phyloP scores from a whole-genome alignment of 2,329 filamentous ascomycete genomes.

The Talaromyces verruculosus region DNA sequence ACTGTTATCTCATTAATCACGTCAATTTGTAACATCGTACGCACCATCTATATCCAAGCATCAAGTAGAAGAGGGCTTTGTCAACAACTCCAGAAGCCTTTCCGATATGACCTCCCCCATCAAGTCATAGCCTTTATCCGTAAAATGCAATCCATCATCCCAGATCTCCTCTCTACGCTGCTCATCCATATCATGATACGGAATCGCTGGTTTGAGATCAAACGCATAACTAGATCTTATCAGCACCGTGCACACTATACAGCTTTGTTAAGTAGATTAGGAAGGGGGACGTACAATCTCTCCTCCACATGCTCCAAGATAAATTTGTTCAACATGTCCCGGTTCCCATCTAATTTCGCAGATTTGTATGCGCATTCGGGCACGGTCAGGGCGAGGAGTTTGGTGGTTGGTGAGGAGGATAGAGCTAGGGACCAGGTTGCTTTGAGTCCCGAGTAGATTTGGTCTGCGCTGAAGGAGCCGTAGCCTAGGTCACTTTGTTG shows the following conservation, averaged over 20 bases:
- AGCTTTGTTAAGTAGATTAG: no score
- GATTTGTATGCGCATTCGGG: conserved; percentile 50
- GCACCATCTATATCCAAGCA: neutral
- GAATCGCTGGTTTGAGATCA: conserved; percentile 57
- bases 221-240: conserved; percentile 52
- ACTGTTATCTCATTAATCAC: neutral
- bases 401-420: conserved; percentile 44
- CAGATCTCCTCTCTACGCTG: conserved; percentile 54
- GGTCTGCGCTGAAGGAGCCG: conserved; percentile 32
- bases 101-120: conserved; percentile 61
- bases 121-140: conserved; percentile 59
- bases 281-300: conserved; percentile 52
- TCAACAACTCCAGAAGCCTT: conserved; percentile 49
- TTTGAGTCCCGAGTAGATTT: conserved; percentile 53
- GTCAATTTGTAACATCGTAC: neutral
- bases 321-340: conserved; percentile 53
- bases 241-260: neutral
- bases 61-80: neutral
- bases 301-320: conserved; percentile 53
- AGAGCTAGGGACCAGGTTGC: conserved; percentile 55
- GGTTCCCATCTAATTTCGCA: conserved; percentile 34
- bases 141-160: conserved; percentile 63
- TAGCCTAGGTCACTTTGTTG: conserved; percentile 50
- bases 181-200: conserved; percentile 53
- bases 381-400: conserved; percentile 64